Evolutionary conservation across 2,329 filamentous ascomycete species (phyloP).

Genomic region (Fusarium transvaalense): DNA sequence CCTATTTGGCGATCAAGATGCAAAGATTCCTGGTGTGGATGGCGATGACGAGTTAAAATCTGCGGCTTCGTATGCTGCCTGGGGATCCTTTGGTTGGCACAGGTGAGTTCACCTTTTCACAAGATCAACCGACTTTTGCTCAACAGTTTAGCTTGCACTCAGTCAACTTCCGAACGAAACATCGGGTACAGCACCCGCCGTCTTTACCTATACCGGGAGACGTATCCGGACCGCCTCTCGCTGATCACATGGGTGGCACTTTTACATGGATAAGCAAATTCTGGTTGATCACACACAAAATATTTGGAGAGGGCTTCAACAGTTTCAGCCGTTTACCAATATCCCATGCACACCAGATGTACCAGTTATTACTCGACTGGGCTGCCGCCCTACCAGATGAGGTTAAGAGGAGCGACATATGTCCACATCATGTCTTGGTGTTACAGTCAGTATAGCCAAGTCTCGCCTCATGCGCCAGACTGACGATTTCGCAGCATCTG

Average conservation of each 20-base stretch:
- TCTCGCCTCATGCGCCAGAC: accelerated
- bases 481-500: background rate
- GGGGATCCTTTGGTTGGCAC: conserved; percentile 23
- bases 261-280: conserved; percentile 27
- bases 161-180: conserved; percentile 6
- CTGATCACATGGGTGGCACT: conserved; percentile 2
- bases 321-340: background rate
- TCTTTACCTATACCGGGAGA: conserved; percentile 24
- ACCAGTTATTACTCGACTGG: conserved; percentile 16
- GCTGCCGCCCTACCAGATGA: background rate
- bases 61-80: conserved; percentile 18
- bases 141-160: background rate
- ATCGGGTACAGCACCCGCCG: background rate
- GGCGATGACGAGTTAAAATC: background rate
- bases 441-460: conserved; percentile 1
- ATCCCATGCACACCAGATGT: conserved; percentile 7
- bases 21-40: background rate
- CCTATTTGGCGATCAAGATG: background rate
- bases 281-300: conserved; percentile 3
- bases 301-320: background rate
- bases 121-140: background rate
- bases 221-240: background rate
- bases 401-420: background rate
- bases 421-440: conserved; percentile 17
- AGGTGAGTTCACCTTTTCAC: background rate